phyloP scores from a whole-genome alignment of 805 yeast species.

The Ogataea degrootiae region DNA sequence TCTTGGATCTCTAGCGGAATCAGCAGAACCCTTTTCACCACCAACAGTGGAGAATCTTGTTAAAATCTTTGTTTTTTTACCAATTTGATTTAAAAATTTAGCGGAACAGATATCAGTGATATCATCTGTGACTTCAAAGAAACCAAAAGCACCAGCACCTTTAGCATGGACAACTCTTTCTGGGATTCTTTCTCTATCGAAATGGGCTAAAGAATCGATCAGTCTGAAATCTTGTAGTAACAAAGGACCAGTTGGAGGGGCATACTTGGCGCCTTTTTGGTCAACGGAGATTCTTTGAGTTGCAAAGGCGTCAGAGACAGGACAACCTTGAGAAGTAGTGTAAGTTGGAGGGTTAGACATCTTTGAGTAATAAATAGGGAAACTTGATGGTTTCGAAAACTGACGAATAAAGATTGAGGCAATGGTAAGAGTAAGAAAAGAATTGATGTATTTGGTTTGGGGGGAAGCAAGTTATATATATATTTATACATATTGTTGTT shows the following conservation, averaged over 20 bases:
- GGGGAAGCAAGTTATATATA: no score
- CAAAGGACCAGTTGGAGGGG: conserved; percentile 57
- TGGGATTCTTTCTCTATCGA: conserved; percentile 86
- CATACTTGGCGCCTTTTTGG: conserved; percentile 22
- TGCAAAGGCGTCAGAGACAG: conserved; percentile 72
- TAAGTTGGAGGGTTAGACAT: conserved; percentile 48
- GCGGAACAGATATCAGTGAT: conserved; percentile 68
- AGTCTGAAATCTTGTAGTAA: conserved; percentile 77
- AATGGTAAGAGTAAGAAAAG: no score
- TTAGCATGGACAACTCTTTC: conserved; percentile 93
- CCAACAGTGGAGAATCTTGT: conserved; percentile 86
- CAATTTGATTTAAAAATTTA: conserved; percentile 65
- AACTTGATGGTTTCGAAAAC: not conserved
- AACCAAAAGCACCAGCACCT: conserved; percentile 89
- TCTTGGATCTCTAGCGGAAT: conserved; percentile 83
- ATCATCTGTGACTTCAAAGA: conserved; percentile 83
- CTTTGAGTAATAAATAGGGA: not conserved
- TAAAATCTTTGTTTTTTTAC: conserved; percentile 71
- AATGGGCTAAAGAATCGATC: conserved; percentile 79
- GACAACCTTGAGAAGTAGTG: conserved; percentile 72
- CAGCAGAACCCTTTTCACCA: conserved; percentile 79
- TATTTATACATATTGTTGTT: no score
- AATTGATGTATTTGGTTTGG: no score
- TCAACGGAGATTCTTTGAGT: conserved; percentile 70
- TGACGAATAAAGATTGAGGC: no score